Base-by-base conservation (phyloP, 352 stramenopile species). In the Thalassiosira mediterranea region DNA sequence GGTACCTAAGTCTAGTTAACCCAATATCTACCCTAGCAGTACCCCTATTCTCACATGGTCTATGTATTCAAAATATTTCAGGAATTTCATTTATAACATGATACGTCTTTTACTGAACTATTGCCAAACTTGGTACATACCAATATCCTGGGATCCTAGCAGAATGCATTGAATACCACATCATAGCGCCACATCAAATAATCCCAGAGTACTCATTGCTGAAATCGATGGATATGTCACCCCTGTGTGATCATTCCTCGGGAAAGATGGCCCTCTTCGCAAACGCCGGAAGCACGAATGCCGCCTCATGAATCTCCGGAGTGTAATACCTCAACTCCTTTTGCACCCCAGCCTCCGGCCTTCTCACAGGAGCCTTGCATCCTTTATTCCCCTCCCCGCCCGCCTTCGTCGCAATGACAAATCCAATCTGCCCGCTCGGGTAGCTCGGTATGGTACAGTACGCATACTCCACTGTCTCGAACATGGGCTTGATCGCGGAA, bases 401-500 rank as follows among this genome's bases (percentile, higher is more conserved):
- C 19, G 59, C 75, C 61, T 93, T 93, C 19, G 75, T 90, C 1
- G 79, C 88, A 53, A 93, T 53, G 37, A 93, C 95, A 79, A 99
- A 99, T 34, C 97, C 97, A 86, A 99, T 99, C 85, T 99, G 96
- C 46, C 97, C 97, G 42, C 93, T 98, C 5, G 97, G 97, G 91
- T 99, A 99, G 23, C 96, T 98, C 3, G 97, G 97, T 77, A 99
- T 98, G 48, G 95, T 98, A 48, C 96, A 99, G 90, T 98, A 99
- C 15, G 96, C 96, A 90, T 99, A 99, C 74, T 98, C 95, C 71
- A 99, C 96, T 7, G 93, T 96, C 10, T 91, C 90, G 65, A 98
- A 99, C 48, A 97, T 91, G 23, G 71, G 69, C 38, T 89, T 86
- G 81, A 97, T 98, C 44, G 92, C 90, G 38, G 87, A 68, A 52